Conservation (phyloP, 23 red algal genomes). For the Gracilaria domingensis region DNA sequence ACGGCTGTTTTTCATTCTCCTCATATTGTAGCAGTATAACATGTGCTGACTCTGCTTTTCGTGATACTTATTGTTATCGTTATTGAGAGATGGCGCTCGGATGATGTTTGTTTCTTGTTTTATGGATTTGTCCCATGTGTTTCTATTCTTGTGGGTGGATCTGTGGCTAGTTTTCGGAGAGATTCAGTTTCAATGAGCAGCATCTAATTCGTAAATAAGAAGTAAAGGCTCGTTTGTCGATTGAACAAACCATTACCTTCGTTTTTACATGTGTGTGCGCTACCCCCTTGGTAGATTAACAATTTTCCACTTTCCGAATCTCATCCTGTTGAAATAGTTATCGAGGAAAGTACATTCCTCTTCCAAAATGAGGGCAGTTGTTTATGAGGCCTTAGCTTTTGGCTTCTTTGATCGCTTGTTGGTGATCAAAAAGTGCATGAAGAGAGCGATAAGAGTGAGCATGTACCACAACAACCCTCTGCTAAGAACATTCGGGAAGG, state of each 20-base stretch:
- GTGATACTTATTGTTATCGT: constrained; percentile 10
- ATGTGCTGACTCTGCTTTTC: constrained; percentile 23
- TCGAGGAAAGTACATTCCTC: background rate
- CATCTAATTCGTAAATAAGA: constrained; percentile 23
- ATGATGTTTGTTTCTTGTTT: constrained; percentile 1
- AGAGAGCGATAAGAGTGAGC: constrained; percentile 82
- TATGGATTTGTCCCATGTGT: background rate
- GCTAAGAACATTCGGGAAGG: constrained; percentile 70
- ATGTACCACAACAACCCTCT: constrained; percentile 86
- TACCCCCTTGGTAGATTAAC: background rate
- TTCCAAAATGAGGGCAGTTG: background rate
- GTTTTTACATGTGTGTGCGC: background rate
- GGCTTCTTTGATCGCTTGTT: constrained; percentile 68
- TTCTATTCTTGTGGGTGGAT: constrained; percentile 4
- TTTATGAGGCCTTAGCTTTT: constrained; percentile 27
- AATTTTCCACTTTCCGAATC: background rate
- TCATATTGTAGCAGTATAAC: constrained; percentile 27
- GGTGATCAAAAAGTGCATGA: constrained; percentile 79
- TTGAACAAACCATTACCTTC: background rate
- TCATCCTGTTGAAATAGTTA: background rate
- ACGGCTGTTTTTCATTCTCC: background rate
- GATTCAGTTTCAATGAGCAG: constrained; percentile 9
- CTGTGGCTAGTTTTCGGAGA: constrained; percentile 21
- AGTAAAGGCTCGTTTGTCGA: constrained; percentile 29
- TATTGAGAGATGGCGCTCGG: background rate